Evolutionary conservation across 306 rosid species (phyloP).

Genomic region (Ceratonia siliqua): DNA sequence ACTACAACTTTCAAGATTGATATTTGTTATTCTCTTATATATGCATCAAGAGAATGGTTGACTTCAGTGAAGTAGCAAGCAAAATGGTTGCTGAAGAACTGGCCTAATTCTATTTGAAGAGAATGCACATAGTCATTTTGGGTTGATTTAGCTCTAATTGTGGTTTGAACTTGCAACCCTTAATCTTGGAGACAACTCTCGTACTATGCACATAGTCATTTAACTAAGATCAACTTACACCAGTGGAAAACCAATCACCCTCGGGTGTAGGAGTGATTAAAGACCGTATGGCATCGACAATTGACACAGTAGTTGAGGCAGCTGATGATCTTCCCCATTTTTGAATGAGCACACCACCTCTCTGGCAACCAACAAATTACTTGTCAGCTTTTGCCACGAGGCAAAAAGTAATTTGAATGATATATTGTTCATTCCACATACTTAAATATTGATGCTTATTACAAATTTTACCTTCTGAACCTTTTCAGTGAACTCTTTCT

Average conservation of each 20-base stretch:
- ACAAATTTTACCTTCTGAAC: conserved; percentile 72
- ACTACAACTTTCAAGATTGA: not conserved
- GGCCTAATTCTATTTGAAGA: not conserved
- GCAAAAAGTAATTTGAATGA: not conserved
- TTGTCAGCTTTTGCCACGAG: conserved; percentile 26
- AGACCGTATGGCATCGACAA: conserved; percentile 85
- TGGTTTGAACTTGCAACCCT: too few species aligned
- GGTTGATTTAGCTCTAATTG: too few species aligned
- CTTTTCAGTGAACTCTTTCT: conserved; percentile 83
- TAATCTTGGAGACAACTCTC: too few species aligned
- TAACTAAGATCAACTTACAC: conserved; percentile 60
- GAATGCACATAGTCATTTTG: not conserved
- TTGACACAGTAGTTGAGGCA: conserved; percentile 91
- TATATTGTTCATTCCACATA: not conserved
- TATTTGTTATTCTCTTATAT: not conserved
- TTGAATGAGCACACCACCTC: conserved; percentile 87
- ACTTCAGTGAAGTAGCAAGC: not conserved
- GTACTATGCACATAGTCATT: not conserved
- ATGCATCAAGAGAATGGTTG: not conserved
- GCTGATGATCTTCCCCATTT: conserved; percentile 99
- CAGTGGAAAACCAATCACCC: conserved; percentile 98
- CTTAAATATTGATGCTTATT: not conserved
- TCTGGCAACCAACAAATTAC: conserved; percentile 50
- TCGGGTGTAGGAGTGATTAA: conserved; percentile 85
- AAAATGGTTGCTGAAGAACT: not conserved